phyloP scores from a whole-genome alignment of 169 alveolate species.

The Plasmodium blacklocki region DNA sequence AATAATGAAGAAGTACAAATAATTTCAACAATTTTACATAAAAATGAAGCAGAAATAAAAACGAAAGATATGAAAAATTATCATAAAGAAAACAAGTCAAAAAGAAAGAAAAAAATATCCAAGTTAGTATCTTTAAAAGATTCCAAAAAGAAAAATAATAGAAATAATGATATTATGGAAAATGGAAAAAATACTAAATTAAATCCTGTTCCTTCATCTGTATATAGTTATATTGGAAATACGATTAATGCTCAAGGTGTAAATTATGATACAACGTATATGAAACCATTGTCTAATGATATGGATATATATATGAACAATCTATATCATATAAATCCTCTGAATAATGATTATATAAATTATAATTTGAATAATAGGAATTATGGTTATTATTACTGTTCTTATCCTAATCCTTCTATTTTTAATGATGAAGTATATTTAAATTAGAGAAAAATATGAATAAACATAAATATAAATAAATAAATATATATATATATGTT shows the following conservation, averaged over 20 bases:
- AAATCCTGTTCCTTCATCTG: slow-evolving; percentile 29
- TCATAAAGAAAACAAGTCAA: slow-evolving; percentile 15
- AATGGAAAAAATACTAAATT: slow-evolving; percentile 21
- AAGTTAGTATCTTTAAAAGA: slow-evolving; percentile 27
- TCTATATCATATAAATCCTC: slow-evolving; percentile 40
- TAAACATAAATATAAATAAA: not conserved
- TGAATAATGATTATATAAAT: slow-evolving; percentile 51
- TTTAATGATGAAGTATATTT: slow-evolving; percentile 56
- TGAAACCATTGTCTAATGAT: slow-evolving; percentile 38
- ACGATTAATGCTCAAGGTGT: slow-evolving; percentile 39
- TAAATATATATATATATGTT: not conserved
- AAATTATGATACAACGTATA: slow-evolving; percentile 34
- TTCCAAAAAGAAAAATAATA: slow-evolving; percentile 18
- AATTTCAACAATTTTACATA: not conserved
- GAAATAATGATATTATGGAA: not conserved
- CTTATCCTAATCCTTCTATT: slow-evolving; percentile 14
- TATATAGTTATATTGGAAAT: slow-evolving; percentile 49
- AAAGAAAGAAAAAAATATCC: slow-evolving; percentile 36
- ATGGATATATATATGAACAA: slow-evolving; percentile 59
- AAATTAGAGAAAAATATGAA: slow-evolving; percentile 4
- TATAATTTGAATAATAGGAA: slow-evolving; percentile 50
- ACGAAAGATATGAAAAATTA: slow-evolving; percentile 4
- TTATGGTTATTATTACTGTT: slow-evolving; percentile 63
- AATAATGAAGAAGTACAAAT: slow-evolving; percentile 9
- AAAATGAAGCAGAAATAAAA: slow-evolving; percentile 3